These are phyloP conservation scores for Mortierella sp. DNA, from an alignment of 371 early-diverging fungal species.

Conservation along the genomic window DNA sequence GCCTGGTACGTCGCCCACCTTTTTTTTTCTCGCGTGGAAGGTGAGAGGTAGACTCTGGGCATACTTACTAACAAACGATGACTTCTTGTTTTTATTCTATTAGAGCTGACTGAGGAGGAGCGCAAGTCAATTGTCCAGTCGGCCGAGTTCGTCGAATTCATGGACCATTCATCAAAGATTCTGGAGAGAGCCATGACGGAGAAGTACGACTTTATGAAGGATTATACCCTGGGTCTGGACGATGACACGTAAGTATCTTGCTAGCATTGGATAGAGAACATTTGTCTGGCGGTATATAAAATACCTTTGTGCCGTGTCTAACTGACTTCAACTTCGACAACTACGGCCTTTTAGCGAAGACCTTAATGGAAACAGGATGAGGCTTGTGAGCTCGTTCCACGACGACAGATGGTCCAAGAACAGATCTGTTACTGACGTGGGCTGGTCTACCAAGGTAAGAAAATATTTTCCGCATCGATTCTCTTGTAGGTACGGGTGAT, in stretches of 20 bases:
- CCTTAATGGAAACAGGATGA: conserved; percentile 77
- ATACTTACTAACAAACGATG: neutral
- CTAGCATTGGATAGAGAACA: neutral
- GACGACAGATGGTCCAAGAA: conserved; percentile 88
- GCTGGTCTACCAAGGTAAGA: conserved; percentile 90
- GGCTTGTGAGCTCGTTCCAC: conserved; percentile 79
- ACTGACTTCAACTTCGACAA: neutral
- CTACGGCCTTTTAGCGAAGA: conserved; percentile 63
- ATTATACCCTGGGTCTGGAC: conserved; percentile 88
- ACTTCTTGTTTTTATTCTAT: neutral
- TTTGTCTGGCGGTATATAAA: neutral
- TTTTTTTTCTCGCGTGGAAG: neutral
- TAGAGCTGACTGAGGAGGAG: conserved; percentile 90
- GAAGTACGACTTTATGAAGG: conserved; percentile 91
- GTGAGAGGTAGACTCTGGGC: neutral
- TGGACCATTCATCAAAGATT: conserved; percentile 88
- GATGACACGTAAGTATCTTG: conserved; percentile 64
- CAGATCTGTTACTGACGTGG: conserved; percentile 90
- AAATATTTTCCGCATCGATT: neutral
- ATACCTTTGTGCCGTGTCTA: neutral
- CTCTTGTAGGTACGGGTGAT: too few species aligned
- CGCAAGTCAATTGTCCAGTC: conserved; percentile 77
- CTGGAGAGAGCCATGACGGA: conserved; percentile 94
- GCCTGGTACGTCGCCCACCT: conserved; percentile 22
- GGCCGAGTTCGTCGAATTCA: conserved; percentile 85